Evolutionary conservation across 495 filamentous ascomycete genomes (phyloP), one percentile per base, ranked within the genome.

Genomic region (Rhizodiscina lignyota): DNA sequence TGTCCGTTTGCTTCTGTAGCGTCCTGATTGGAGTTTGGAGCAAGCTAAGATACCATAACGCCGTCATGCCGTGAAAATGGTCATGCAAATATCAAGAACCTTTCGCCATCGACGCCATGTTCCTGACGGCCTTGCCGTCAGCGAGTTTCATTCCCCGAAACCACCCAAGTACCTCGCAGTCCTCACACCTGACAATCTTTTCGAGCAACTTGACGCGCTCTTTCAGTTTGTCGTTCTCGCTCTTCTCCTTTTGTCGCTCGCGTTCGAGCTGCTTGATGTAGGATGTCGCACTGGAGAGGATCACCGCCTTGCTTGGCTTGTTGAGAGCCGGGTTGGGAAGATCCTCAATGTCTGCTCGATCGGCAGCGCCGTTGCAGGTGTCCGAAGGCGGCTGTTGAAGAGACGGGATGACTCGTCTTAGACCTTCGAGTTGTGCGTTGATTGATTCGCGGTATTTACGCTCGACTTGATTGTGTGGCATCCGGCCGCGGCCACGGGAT

Each of bases 241-340:
- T 42, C 8, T 18, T 32, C 12, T 46, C 11, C 16, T 17, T 19
- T 35, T 44, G 41, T 37, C 42, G 45, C 19, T 51, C 45, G 27
- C 43, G 43, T 36, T 51, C 48, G 35, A 51, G 41, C 37, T 51
- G 48, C 45, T 46, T 46, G 45, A 51, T 48, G 40, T 51, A 49
- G 1, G 45, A 41, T 3, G 48, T 49, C 17, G 48, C 48, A 13
- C 38, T 45, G 8, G 48, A 45, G 2, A 51, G 42, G 17, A 51
- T 38, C 18, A 49, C 40, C 19, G 48, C 45, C 38, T 51, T 51
- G 39, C 45, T 48, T 6, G 48, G 48, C 27, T 51, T 51, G 3
- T 41, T 42, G 12, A 39, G 40, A 8, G 48, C 34, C 35, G 35
- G 35, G 33, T 8, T 28, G 1, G 47, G 43, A 1, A 51, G 35